Evolutionary conservation across 352 stramenopile genomes (phyloP).

Genomic region (Globisporangium sylvaticum): DNA sequence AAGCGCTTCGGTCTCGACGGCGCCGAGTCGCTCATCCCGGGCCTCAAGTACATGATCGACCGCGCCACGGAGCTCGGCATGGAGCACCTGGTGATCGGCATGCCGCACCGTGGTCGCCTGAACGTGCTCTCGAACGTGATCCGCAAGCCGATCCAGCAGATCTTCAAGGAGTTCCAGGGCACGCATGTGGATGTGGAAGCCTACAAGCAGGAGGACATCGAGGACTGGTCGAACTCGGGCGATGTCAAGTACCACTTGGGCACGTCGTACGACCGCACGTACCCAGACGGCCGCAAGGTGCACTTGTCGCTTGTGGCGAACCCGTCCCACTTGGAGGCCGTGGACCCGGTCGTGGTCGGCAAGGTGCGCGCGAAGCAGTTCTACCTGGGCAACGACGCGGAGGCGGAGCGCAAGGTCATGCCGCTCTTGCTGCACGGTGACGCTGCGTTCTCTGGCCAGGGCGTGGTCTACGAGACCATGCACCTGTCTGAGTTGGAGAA

Average conservation of each 20-base stretch:
- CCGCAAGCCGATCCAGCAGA: slow-evolving; percentile 95
- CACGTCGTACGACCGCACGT: slow-evolving; percentile 94
- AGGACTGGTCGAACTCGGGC: slow-evolving; percentile 90
- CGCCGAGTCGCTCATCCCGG: slow-evolving; percentile 93
- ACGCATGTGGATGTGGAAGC: slow-evolving; percentile 94
- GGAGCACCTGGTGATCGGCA: slow-evolving; percentile 96
- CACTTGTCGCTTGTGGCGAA: slow-evolving; percentile 96
- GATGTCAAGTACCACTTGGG: slow-evolving; percentile 99
- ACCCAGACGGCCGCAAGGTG: slow-evolving; percentile 92
- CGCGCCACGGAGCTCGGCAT: slow-evolving; percentile 92
- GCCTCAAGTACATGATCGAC: slow-evolving; percentile 96
- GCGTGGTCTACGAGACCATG: slow-evolving; percentile 98
- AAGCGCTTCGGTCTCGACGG: slow-evolving; percentile 98
- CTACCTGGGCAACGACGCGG: slow-evolving; percentile 90
- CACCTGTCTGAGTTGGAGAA: slow-evolving; percentile 90
- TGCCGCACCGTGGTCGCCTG: slow-evolving; percentile 95
- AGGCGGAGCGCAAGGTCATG: slow-evolving; percentile 88
- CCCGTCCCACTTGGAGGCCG: slow-evolving; percentile 96
- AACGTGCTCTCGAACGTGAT: slow-evolving; percentile 99
- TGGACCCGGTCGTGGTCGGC: slow-evolving; percentile 94
- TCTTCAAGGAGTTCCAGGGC: slow-evolving; percentile 97
- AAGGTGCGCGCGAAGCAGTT: slow-evolving; percentile 96
- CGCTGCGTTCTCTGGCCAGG: slow-evolving; percentile 95
- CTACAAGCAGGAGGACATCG: slow-evolving; percentile 67
- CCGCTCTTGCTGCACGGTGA: slow-evolving; percentile 96